Percentiles rank a stretch among this genome's conserved stretches.
Evolutionary conservation across 495 filamentous ascomycete species (phyloP).

Genomic region (Xylaria nigripes): DNA sequence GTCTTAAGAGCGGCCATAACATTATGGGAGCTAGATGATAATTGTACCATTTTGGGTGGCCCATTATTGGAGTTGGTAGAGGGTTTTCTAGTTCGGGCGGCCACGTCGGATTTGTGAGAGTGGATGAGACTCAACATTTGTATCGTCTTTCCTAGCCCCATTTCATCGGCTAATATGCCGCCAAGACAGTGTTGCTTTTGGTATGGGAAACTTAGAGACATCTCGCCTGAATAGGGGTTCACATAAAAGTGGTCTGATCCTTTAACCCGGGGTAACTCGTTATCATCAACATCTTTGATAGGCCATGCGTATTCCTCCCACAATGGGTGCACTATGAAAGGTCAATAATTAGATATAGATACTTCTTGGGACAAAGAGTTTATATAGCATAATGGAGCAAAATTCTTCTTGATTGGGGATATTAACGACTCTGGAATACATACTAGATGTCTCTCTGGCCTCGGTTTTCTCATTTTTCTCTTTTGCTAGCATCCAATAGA

Average conservation of each 20-base stretch:
- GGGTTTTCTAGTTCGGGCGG: constrained; percentile 23
- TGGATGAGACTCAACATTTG: constrained; percentile 95
- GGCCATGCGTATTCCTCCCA: constrained; percentile 98
- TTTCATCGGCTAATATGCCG: constrained; percentile 89
- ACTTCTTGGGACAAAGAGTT: background rate
- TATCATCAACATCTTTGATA: constrained; percentile 74
- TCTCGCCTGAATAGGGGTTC: constrained; percentile 91
- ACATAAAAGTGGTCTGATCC: constrained; percentile 75
- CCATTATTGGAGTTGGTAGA: constrained; percentile 26
- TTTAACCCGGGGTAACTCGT: constrained; percentile 54
- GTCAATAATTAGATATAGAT: background rate
- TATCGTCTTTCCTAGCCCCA: constrained; percentile 89
- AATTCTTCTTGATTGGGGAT: background rate
- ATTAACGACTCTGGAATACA: background rate
- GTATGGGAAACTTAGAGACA: constrained; percentile 84
- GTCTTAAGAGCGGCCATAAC: constrained; percentile 72
- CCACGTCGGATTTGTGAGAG: constrained; percentile 57
- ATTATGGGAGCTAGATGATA: constrained; percentile 45
- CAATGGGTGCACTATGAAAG: constrained; percentile 68
- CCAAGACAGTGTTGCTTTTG: constrained; percentile 94
- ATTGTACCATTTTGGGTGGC: constrained; percentile 39
- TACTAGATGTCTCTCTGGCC: constrained; percentile 54
- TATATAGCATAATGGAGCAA: background rate
- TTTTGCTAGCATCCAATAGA: constrained; percentile 93
- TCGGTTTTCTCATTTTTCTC: constrained; percentile 67